Conservation (phyloP, 768 basidiomycete genomes). For the Pleurotus citrinopileatus region DNA sequence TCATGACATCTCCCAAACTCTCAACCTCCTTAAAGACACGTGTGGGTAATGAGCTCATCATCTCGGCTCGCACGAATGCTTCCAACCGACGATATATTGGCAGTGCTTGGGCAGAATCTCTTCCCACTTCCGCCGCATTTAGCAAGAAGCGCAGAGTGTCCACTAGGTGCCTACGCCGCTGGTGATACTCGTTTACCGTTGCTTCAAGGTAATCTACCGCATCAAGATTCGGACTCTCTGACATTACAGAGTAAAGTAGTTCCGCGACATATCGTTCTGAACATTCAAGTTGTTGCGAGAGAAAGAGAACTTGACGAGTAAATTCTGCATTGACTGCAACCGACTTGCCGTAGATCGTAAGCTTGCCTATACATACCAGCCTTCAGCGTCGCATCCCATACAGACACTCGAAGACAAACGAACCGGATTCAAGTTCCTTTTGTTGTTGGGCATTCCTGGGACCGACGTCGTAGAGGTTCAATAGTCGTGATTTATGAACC, state of each 20-base stretch:
- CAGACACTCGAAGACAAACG: conserved; percentile 16
- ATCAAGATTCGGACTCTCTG: conserved; percentile 61
- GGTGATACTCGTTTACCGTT: conserved; percentile 66
- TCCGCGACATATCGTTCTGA: conserved; percentile 80
- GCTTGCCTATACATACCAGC: conserved; percentile 51
- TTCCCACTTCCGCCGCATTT: conserved; percentile 42
- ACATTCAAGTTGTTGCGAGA: conserved; percentile 76
- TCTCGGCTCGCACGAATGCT: conserved; percentile 51
- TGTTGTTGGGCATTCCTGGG: conserved; percentile 61
- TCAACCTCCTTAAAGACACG: conserved; percentile 67
- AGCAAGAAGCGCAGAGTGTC: conserved; percentile 71
- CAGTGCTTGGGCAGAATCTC: conserved; percentile 22
- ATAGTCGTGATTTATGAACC: conserved; percentile 59
- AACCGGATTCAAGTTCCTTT: conserved; percentile 67
- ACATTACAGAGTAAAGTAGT: conserved; percentile 62
- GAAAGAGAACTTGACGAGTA: conserved; percentile 70
- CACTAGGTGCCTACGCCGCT: conserved; percentile 64
- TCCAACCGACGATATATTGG: conserved; percentile 50
- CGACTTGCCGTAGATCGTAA: conserved; percentile 58
- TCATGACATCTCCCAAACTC: conserved; percentile 48
- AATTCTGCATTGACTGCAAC: conserved; percentile 78
- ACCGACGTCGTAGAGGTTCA: conserved; percentile 65
- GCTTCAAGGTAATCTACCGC: conserved; percentile 59
- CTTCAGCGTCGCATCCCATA: conserved; percentile 10
- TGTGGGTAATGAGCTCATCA: conserved; percentile 50